A percentile compares a stretch with the other conserved stretches of the same genome.
Conservation (phyloP, 495 filamentous ascomycete species). For the Neurospora sp. region DNA sequence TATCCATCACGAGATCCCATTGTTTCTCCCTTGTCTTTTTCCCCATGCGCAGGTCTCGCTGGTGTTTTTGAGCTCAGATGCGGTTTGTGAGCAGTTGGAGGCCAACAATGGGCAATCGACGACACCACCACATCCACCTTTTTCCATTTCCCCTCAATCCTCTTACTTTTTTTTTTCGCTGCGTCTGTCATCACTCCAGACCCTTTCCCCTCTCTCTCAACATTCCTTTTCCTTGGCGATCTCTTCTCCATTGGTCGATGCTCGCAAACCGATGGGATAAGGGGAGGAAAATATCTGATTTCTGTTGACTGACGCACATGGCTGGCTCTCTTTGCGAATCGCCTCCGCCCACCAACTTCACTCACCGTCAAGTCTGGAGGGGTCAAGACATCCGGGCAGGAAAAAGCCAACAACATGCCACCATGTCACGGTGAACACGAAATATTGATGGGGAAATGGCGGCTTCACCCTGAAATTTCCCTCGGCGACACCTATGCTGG, state of each 20-base stretch:
- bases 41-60: background rate
- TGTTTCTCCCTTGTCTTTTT: background rate
- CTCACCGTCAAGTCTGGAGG: background rate
- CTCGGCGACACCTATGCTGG: background rate
- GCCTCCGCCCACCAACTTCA: background rate
- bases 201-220: background rate
- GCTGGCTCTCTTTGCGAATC: background rate
- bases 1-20: background rate
- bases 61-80: background rate
- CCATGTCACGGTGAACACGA: background rate
- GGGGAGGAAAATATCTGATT: background rate
- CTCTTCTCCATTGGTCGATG: background rate
- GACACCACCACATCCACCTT: background rate
- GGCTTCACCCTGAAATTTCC: background rate
- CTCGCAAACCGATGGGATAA: background rate
- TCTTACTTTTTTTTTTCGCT: background rate
- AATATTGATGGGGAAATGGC: background rate
- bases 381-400: background rate
- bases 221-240: background rate
- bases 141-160: background rate
- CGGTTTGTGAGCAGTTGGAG: background rate
- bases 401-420: background rate
- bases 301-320: background rate
- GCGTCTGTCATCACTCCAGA: background rate
- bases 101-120: background rate